These are phyloP conservation scores for Filobasidium uniguttulatum DNA, from an alignment of 1,284 basidiomycete genomes.

Conservation along the genomic window DNA sequence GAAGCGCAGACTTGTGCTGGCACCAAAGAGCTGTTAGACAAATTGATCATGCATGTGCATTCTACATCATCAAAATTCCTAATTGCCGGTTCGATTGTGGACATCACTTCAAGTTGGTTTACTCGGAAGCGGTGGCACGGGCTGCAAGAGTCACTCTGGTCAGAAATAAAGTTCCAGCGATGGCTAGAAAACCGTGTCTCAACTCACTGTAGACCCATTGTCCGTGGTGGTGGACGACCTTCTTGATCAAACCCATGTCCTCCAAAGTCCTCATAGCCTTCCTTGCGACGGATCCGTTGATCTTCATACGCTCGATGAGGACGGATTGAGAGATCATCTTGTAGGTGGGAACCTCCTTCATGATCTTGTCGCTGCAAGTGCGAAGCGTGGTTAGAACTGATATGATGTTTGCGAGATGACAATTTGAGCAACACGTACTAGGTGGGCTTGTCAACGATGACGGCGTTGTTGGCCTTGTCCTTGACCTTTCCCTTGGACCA, in stretches of 20 bases:
- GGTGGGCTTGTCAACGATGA: constrained; percentile 71
- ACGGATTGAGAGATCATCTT: constrained; percentile 96
- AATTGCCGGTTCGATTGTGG: too few relatives aligned
- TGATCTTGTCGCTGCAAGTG: constrained; percentile 76
- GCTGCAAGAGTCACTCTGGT: constrained; percentile 16
- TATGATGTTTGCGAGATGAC: not conserved
- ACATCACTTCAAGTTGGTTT: too few relatives aligned
- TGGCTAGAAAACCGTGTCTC: not conserved
- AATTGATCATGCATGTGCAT: too few relatives aligned
- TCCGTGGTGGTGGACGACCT: constrained; percentile 85
- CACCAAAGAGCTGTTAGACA: too few relatives aligned
- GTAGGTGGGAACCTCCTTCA: constrained; percentile 99
- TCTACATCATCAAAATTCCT: too few relatives aligned
- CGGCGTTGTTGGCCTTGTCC: constrained; percentile 85
- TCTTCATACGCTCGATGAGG: constrained; percentile 77
- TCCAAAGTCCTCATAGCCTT: constrained; percentile 85
- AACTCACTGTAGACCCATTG: constrained; percentile 59
- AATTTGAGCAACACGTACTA: constrained; percentile 33
- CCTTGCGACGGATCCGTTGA: constrained; percentile 91
- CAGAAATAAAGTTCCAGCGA: not conserved
- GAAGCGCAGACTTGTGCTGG: too few relatives aligned
- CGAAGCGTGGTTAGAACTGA: constrained; percentile 4
- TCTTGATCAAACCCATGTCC: constrained; percentile 91
- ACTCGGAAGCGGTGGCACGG: constrained; percentile 32
- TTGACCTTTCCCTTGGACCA: constrained; percentile 99